These are phyloP conservation scores for Colletotrichum orbiculare DNA, from an alignment of 2,329 filamentous ascomycete species.

Conservation along the genomic window DNA sequence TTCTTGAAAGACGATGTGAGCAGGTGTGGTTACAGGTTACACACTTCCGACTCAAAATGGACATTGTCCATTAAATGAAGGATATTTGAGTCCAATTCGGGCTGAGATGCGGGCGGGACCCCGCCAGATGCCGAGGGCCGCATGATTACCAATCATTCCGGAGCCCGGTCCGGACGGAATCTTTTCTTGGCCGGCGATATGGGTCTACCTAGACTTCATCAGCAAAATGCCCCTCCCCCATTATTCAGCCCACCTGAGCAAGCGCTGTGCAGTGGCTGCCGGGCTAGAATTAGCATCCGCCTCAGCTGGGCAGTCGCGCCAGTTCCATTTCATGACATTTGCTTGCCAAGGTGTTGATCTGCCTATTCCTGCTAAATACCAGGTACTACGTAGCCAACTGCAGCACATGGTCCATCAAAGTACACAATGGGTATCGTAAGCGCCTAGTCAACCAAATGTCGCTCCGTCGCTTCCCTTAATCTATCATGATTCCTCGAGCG, in stretches of 20 bases:
- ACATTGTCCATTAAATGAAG: neutral
- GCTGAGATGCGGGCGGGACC: slow-evolving; percentile 26
- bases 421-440: slow-evolving; percentile 13
- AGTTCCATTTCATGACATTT: slow-evolving; percentile 1
- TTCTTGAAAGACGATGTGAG: too few species aligned
- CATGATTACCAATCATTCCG: slow-evolving; percentile 35
- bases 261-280: neutral
- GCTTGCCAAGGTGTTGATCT: neutral
- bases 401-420: neutral
- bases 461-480: slow-evolving; percentile 27
- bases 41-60: too few species aligned
- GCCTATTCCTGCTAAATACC: neutral
- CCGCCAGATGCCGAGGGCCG: slow-evolving; percentile 22
- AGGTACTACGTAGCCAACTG: too few species aligned
- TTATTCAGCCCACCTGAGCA: slow-evolving; percentile 12
- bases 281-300: slow-evolving; percentile 19
- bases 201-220: neutral
- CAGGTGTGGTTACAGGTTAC: neutral
- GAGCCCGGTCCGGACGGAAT: slow-evolving; percentile 29
- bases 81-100: slow-evolving; percentile 11
- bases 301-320: neutral
- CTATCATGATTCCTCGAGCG: slow-evolving; percentile 29
- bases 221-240: slow-evolving; percentile 8
- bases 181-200: slow-evolving; percentile 24
- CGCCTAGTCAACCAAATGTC: slow-evolving; percentile 22